A percentile compares a stretch with the other conserved stretches of the same genome.
Conservation (phyloP, 371 early-diverging fungal genomes). For the Apophysomyces elegans region DNA sequence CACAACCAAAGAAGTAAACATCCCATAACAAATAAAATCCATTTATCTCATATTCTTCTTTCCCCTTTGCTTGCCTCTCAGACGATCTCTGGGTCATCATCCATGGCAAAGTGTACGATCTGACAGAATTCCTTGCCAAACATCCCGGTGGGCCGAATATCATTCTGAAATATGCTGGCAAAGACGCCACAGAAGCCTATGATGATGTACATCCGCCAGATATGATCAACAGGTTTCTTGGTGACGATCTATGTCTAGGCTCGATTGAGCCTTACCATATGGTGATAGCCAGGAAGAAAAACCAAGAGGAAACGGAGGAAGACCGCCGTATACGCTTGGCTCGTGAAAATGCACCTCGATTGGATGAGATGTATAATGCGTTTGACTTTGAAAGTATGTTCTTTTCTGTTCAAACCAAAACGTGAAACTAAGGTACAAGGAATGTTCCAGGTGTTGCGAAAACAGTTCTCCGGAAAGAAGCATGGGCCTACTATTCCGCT, state of each 20-base stretch:
- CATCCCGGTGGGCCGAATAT: slow-evolving; percentile 70
- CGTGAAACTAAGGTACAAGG: slow-evolving; percentile 60
- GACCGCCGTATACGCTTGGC: slow-evolving; percentile 77
- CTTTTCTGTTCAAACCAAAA: too few relatives aligned
- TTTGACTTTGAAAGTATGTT: slow-evolving; percentile 71
- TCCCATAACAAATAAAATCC: not conserved
- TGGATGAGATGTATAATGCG: slow-evolving; percentile 64
- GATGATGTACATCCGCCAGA: slow-evolving; percentile 62
- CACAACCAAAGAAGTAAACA: slow-evolving; percentile 62
- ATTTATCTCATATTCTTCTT: not conserved
- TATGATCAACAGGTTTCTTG: slow-evolving; percentile 56
- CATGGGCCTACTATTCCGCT: slow-evolving; percentile 87
- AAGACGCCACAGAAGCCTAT: slow-evolving; percentile 85
- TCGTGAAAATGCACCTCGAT: slow-evolving; percentile 52
- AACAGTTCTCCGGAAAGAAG: slow-evolving; percentile 57
- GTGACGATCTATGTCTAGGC: slow-evolving; percentile 58
- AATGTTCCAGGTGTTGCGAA: slow-evolving; percentile 71
- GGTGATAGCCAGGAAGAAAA: slow-evolving; percentile 17
- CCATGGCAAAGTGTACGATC: slow-evolving; percentile 82
- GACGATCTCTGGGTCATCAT: slow-evolving; percentile 85
- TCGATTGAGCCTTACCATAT: slow-evolving; percentile 51
- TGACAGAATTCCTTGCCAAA: slow-evolving; percentile 72
- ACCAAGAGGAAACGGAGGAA: slow-evolving; percentile 53
- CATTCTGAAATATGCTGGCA: slow-evolving; percentile 67
- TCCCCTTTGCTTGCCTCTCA: slow-evolving; percentile 41